Percentiles rank a stretch among this genome's conserved stretches.
Conservation (phyloP, 345 rosid species). For the Euphorbia tirucalli region DNA sequence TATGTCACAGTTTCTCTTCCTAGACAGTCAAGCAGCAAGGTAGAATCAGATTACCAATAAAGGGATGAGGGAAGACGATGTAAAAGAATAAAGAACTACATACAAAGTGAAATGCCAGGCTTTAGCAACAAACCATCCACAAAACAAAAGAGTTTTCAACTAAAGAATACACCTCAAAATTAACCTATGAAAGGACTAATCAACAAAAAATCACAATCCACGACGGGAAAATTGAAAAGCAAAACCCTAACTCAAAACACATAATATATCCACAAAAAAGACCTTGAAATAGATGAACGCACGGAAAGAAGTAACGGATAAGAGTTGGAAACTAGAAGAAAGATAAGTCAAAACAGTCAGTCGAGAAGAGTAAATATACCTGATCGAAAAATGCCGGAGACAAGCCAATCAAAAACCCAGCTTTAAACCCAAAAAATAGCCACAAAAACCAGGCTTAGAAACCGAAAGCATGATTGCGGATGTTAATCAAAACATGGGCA, state of each 20-base stretch:
- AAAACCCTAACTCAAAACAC: conserved; percentile 2
- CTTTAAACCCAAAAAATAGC: conserved; percentile 2
- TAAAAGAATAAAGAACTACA: neutral
- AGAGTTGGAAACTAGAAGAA: neutral
- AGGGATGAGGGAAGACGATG: neutral
- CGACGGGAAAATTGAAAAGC: neutral
- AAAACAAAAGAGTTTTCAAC: neutral
- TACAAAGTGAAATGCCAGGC: neutral
- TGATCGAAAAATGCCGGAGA: neutral
- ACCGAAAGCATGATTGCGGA: neutral
- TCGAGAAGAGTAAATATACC: neutral
- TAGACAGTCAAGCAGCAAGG: neutral
- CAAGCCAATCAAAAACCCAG: conserved; percentile 14
- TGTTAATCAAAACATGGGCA: neutral
- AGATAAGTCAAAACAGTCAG: neutral
- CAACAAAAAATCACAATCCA: too few species aligned
- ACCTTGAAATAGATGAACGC: neutral
- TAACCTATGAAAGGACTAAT: neutral
- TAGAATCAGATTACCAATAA: neutral
- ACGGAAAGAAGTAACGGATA: conserved; percentile 1
- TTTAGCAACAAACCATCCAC: neutral
- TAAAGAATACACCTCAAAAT: neutral
- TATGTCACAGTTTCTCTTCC: neutral
- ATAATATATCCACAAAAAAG: neutral
- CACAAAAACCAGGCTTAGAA: neutral